Percentiles rank a stretch among this genome's conserved stretches.
phyloP scores from a whole-genome alignment of 2,329 filamentous ascomycete species.

The Colletotrichum siamense region DNA sequence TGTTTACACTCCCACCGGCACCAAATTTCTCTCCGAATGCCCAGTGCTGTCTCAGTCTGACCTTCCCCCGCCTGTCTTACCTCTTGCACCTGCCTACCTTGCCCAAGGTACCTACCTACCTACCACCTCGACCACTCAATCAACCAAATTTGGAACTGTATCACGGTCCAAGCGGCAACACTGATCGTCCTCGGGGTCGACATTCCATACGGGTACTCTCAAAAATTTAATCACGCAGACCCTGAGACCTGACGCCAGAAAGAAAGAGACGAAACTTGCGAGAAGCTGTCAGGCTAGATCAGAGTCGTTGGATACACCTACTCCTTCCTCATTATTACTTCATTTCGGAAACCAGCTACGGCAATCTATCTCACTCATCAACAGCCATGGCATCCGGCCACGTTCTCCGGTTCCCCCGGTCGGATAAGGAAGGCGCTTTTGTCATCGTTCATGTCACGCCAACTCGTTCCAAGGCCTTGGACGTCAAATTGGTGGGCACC shows the following conservation, averaged over 20 bases:
- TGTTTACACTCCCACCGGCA: not conserved
- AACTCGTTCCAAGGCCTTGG: slow-evolving; percentile 56
- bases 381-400: slow-evolving; percentile 10
- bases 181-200: not conserved
- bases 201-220: not conserved
- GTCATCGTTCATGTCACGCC: slow-evolving; percentile 66
- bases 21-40: not conserved
- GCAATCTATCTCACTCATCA: not conserved
- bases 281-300: not conserved
- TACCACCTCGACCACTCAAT: not conserved
- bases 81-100: not conserved
- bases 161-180: not conserved
- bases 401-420: slow-evolving; percentile 65
- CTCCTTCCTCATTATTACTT: not conserved
- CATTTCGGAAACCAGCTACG: not conserved
- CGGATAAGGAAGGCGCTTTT: slow-evolving; percentile 55
- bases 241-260: not conserved
- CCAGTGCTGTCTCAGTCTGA: not conserved
- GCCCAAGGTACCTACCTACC: too few species aligned
- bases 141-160: not conserved
- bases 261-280: not conserved
- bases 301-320: not conserved
- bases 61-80: not conserved
- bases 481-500: slow-evolving; percentile 72
- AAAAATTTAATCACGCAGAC: not conserved